phyloP scores from a whole-genome alignment of 345 rosid genomes.

The Brassica napus region DNA sequence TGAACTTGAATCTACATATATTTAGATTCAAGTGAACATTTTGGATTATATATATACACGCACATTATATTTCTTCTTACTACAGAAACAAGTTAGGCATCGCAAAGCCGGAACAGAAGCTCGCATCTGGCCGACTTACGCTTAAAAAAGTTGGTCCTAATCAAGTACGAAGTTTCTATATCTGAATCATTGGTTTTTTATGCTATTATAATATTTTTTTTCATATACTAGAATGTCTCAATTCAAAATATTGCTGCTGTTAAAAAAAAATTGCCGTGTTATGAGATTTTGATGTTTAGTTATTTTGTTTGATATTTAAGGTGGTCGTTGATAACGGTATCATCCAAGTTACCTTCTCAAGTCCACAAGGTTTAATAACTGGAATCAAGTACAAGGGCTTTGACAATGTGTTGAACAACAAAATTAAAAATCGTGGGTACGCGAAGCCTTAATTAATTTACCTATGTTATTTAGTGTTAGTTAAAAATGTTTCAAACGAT shows the following conservation, averaged over 20 bases:
- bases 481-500: background rate
- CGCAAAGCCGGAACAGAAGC: background rate
- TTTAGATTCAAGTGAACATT: background rate
- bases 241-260: background rate
- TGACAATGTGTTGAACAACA: constrained; percentile 52
- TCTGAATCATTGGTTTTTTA: background rate
- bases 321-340: constrained; percentile 69
- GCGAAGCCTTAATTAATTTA: background rate
- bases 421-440: constrained; percentile 59
- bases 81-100: constrained; percentile 22
- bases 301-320: constrained; percentile 41
- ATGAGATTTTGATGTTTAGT: background rate
- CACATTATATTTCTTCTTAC: constrained; percentile 6
- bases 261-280: too few species aligned
- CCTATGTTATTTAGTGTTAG: background rate
- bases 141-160: constrained; percentile 14
- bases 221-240: background rate
- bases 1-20: background rate
- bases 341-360: constrained; percentile 56
- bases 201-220: background rate
- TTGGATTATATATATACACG: background rate
- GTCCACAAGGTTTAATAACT: constrained; percentile 58
- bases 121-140: background rate
- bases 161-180: constrained; percentile 22
- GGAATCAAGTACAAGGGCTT: constrained; percentile 70